Percentiles rank a stretch among this genome's conserved stretches.
These are phyloP conservation scores for Xanthoconium separans DNA, from an alignment of 1,284 basidiomycete genomes.

Conservation along the genomic window DNA sequence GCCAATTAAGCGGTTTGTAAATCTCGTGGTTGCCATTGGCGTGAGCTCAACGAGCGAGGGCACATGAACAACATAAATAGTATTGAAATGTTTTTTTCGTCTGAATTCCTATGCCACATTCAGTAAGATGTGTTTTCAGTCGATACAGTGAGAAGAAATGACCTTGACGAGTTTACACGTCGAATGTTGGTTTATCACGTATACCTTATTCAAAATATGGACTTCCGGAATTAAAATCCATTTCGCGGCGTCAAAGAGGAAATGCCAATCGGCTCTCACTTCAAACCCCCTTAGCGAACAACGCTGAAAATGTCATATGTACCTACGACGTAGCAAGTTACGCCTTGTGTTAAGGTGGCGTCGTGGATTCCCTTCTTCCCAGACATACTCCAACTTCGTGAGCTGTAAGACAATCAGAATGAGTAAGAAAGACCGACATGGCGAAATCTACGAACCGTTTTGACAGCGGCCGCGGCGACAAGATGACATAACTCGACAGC, in stretches of 20 bases:
- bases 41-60: too few relatives aligned
- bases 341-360: not conserved
- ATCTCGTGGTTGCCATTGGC: too few relatives aligned
- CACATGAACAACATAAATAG: too few relatives aligned
- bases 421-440: not conserved
- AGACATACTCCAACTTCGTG: not conserved
- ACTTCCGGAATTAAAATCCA: not conserved
- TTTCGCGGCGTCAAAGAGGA: not conserved
- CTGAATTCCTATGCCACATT: too few relatives aligned
- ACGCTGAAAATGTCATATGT: not conserved
- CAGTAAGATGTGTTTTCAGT: too few relatives aligned
- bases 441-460: not conserved
- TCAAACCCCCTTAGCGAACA: not conserved
- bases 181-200: not conserved
- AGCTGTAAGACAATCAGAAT: not conserved
- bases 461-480: too few relatives aligned
- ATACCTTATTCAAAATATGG: not conserved
- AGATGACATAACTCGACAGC: too few relatives aligned
- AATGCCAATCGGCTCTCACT: slow-evolving; percentile 1
- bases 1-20: too few relatives aligned
- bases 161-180: not conserved
- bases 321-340: not conserved
- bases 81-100: too few relatives aligned
- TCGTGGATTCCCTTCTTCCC: not conserved
- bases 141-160: too few relatives aligned